Conservation (phyloP, 208 protist genomes). For the Trypanosoma mega region DNA sequence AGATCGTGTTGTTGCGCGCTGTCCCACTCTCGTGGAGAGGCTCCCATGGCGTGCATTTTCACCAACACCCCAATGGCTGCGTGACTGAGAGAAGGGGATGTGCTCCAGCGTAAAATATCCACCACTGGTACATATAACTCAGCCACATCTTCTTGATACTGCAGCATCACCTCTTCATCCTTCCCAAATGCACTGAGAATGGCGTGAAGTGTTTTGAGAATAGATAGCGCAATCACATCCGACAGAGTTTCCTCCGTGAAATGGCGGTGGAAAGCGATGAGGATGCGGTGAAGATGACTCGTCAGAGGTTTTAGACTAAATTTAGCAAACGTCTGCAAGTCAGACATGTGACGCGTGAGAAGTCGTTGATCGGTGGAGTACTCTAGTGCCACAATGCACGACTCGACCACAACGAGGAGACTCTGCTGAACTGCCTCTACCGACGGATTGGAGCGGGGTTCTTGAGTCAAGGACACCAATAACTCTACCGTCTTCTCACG, state of each 20-base stretch:
- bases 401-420: conserved; percentile 78
- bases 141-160: conserved; percentile 80
- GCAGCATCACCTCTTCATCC: conserved; percentile 63
- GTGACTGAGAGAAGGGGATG: conserved; percentile 68
- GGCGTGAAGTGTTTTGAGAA: conserved; percentile 72
- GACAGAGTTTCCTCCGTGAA: conserved; percentile 51
- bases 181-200: conserved; percentile 59
- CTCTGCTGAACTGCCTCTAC: conserved; percentile 62
- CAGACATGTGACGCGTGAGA: conserved; percentile 76
- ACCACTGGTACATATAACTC: conserved; percentile 76
- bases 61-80: conserved; percentile 80
- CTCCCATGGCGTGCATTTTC: conserved; percentile 67
- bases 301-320: conserved; percentile 72
- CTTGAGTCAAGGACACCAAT: conserved; percentile 75
- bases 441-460: conserved; percentile 42
- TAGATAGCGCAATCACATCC: conserved; percentile 72
- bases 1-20: conserved; percentile 68
- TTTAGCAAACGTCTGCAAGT: conserved; percentile 81
- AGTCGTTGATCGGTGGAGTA: conserved; percentile 73
- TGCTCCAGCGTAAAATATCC: conserved; percentile 61
- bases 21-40: conserved; percentile 38
- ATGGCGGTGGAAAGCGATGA: conserved; percentile 76
- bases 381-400: conserved; percentile 81
- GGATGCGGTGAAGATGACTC: conserved; percentile 75
- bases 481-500: conserved; percentile 83